A percentile compares a stretch with the other conserved stretches of the same genome.
These are phyloP conservation scores for Talaromyces thailandensis DNA, from an alignment of 495 filamentous ascomycete species.

Conservation along the genomic window DNA sequence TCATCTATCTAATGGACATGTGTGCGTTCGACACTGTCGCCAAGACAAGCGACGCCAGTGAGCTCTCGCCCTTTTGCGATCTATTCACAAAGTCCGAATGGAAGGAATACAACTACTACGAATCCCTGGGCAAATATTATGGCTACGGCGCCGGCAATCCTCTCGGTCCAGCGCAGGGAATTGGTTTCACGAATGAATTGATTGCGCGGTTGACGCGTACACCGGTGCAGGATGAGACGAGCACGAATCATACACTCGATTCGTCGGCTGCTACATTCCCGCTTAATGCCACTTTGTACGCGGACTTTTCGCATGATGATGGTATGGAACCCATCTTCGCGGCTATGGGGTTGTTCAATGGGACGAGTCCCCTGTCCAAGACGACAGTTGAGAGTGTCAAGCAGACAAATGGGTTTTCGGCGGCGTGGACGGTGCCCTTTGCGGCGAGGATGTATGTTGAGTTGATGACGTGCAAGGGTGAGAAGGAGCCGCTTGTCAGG, in stretches of 20 bases:
- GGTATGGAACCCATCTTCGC: conserved; percentile 54
- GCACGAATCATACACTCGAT: conserved; percentile 57
- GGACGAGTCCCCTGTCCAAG: conserved; percentile 28
- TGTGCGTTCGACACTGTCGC: conserved; percentile 64
- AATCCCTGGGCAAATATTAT: conserved; percentile 60
- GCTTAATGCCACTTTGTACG: conserved; percentile 46
- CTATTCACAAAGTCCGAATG: conserved; percentile 56
- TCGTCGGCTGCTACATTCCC: conserved; percentile 46
- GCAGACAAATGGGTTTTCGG: conserved; percentile 42
- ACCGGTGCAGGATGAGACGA: conserved; percentile 50
- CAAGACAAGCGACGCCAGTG: conserved; percentile 15
- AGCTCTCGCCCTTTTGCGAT: conserved; percentile 46
- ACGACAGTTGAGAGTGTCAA: conserved; percentile 27
- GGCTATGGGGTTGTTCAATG: conserved; percentile 54
- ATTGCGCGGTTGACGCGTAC: conserved; percentile 50
- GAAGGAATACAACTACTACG: conserved; percentile 55
- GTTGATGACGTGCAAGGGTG: conserved; percentile 52
- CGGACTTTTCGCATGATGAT: conserved; percentile 71
- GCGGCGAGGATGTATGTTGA: conserved; percentile 59
- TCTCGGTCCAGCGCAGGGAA: conserved; percentile 58
- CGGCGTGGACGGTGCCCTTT: conserved; percentile 61
- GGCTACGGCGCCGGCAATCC: conserved; percentile 54
- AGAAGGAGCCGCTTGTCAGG: conserved; percentile 45
- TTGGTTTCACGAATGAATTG: conserved; percentile 66
- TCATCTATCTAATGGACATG: conserved; percentile 58